Base-by-base conservation (phyloP, 176 grass and related monocot species). In the Oryza meridionalis region DNA sequence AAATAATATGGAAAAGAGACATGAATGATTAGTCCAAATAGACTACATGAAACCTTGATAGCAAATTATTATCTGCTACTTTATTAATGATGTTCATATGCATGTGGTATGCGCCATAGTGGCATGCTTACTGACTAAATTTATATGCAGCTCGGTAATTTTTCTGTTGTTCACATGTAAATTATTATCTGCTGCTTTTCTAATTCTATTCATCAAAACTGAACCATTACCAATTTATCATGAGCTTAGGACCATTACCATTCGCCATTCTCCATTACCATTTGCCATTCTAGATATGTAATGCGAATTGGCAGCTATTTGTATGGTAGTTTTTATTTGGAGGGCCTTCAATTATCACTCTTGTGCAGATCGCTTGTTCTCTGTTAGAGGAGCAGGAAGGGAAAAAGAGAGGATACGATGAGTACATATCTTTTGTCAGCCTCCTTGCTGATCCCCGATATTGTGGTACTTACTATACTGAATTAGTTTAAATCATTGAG, bases 371-470 rank as follows among this genome's bases (percentile, higher is more conserved):
- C 29, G 96, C 96, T 37, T 98, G 88, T 88, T 90, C 86, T 76
- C 88, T 95, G 79, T 93, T 98, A 85, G 85, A 93, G 53, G 96
- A 95, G 67, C 93, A 93, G 81, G 93, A 98, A 83, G 91, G 93
- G 32, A 92, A 88, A 86, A 93, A 93, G 81, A 72, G 77, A 55
- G 71, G 86, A 76, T 80, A 63, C 63, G 89, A 98, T 86, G 89
- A 88, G 67, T 87, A 93, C 82, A 95, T 98, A 84, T 98, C 96
- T 72, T 98, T 98, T 66, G 96, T 98, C 58, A 43, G 77, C 69
- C 96, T 98, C 85, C 96, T 98, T 74, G 96, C 89, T 51, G 96
- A 98, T 92, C 91, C 91, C 58, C 93, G 91, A 46, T 98, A 92
- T 71, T 93, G 93, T 81, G 96, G 96, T 95, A 94, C 67, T 77